phyloP scores from a whole-genome alignment of 2,329 filamentous ascomycete genomes.

The Trichophyton schoenleinii region DNA sequence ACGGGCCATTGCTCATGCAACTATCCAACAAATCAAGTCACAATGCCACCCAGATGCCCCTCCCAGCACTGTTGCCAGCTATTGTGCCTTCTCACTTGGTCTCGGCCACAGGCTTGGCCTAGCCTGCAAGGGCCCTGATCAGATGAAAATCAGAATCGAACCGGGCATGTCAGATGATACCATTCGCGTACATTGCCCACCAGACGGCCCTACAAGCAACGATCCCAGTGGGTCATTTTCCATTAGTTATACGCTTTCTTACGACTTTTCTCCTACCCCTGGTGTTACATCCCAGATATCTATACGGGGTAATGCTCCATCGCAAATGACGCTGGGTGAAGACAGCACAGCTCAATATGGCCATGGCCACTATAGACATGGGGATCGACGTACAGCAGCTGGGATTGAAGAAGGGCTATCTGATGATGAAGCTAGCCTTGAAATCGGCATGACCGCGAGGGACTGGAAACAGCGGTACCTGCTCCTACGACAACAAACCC shows the following conservation, averaged over 20 bases:
- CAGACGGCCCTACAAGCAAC: background rate
- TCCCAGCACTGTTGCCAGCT: constrained; percentile 15
- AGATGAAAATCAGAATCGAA: constrained; percentile 20
- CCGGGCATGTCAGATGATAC: background rate
- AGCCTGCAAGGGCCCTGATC: constrained; percentile 15
- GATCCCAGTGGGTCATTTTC: background rate
- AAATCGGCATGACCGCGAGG: constrained; percentile 19
- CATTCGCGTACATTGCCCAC: background rate
- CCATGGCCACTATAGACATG: background rate
- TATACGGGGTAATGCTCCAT: background rate
- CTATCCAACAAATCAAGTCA: constrained; percentile 22
- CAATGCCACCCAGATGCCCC: constrained; percentile 20
- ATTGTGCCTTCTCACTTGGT: constrained; percentile 27
- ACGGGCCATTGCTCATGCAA: constrained; percentile 20
- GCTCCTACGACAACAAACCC: constrained; percentile 27
- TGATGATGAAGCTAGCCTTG: constrained; percentile 19
- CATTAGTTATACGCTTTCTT: constrained; percentile 5
- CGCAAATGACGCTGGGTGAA: background rate
- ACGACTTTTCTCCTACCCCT: constrained; percentile 5
- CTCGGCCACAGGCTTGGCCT: constrained; percentile 26
- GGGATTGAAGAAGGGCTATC: constrained; percentile 5
- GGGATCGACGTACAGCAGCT: background rate
- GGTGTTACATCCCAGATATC: background rate
- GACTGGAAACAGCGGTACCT: constrained; percentile 30
- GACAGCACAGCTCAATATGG: background rate